Evolutionary conservation across 2,329 filamentous ascomycete species (phyloP).

Genomic region (Alternaria hordeiaustralica): DNA sequence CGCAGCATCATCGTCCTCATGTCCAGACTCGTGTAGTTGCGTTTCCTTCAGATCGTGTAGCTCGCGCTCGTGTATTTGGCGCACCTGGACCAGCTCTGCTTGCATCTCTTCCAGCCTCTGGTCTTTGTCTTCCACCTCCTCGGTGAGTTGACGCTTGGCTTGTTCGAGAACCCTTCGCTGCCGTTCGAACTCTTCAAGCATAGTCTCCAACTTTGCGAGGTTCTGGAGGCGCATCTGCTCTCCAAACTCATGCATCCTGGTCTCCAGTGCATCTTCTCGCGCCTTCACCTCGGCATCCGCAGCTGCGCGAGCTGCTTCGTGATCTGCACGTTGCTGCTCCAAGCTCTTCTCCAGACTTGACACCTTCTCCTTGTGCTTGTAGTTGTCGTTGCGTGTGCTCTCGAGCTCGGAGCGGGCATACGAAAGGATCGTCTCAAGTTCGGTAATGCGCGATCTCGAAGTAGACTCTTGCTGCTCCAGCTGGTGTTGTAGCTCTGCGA

Average conservation of each 20-base stretch:
- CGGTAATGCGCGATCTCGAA: conserved; percentile 40
- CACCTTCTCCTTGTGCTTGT: conserved; percentile 38
- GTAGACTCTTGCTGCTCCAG: conserved; percentile 37
- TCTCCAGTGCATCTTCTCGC: conserved; percentile 28
- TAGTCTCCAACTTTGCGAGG: conserved; percentile 33
- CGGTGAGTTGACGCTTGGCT: conserved; percentile 3
- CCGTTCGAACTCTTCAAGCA: conserved; percentile 24
- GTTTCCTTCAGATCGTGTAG: conserved; percentile 11
- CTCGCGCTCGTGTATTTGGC: conserved; percentile 5
- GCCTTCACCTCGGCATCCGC: conserved; percentile 21
- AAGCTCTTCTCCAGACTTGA: conserved; percentile 22
- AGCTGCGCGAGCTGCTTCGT: conserved; percentile 9
- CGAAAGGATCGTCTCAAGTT: conserved; percentile 44
- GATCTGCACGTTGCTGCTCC: conserved; percentile 18
- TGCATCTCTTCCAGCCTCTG: conserved; percentile 8
- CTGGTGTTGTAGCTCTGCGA: conserved; percentile 33
- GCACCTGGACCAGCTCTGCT: not conserved
- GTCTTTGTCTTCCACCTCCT: conserved; percentile 6
- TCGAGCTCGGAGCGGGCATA: conserved; percentile 45
- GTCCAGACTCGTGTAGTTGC: not conserved
- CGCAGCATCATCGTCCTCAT: conserved; percentile 2
- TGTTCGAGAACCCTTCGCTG: conserved; percentile 6
- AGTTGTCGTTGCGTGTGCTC: conserved; percentile 33
- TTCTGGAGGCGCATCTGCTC: conserved; percentile 37
- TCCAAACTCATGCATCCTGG: conserved; percentile 34